phyloP scores from a whole-genome alignment of 805 yeast genomes.

The Tetrapisispora pingtungensis region DNA sequence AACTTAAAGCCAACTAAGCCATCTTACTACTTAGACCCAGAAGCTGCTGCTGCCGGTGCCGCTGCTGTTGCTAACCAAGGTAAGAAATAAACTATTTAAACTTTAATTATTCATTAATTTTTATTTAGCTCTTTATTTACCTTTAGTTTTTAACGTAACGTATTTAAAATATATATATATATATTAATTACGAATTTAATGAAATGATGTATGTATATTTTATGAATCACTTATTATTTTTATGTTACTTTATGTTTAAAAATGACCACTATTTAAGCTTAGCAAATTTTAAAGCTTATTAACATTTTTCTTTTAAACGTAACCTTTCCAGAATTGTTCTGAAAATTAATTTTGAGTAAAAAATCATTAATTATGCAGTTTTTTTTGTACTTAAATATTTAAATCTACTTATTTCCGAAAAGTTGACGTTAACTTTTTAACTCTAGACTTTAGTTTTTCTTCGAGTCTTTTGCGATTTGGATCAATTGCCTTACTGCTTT shows the following conservation, averaged over 20 bases:
- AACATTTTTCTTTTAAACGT: too few species aligned
- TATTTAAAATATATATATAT: constrained; percentile 3
- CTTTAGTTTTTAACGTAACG: constrained; percentile 2
- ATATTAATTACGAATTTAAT: constrained; percentile 2
- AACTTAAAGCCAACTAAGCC: constrained; percentile 82
- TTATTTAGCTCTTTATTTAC: not conserved
- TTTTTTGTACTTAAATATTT: not conserved
- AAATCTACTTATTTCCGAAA: constrained; percentile 1
- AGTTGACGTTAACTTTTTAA: constrained; percentile 7
- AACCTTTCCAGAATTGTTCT: too few species aligned
- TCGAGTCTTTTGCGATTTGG: constrained; percentile 22
- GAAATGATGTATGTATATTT: constrained; percentile 1
- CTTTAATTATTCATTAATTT: not conserved
- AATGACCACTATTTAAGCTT: too few species aligned
- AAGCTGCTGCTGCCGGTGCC: constrained; percentile 99
- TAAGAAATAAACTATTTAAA: constrained; percentile 32
- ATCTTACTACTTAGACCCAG: constrained; percentile 96
- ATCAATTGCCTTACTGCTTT: constrained; percentile 6
- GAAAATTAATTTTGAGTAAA: not conserved
- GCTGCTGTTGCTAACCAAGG: constrained; percentile 99
- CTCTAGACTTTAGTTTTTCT: constrained; percentile 18
- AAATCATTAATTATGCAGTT: not conserved
- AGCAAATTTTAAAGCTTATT: too few species aligned
- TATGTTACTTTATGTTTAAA: not conserved
- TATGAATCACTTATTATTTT: not conserved